Evolutionary conservation across 495 filamentous ascomycete genomes (phyloP), one percentile per base, ranked within the genome.

Genomic region (Xylaria longipes): DNA sequence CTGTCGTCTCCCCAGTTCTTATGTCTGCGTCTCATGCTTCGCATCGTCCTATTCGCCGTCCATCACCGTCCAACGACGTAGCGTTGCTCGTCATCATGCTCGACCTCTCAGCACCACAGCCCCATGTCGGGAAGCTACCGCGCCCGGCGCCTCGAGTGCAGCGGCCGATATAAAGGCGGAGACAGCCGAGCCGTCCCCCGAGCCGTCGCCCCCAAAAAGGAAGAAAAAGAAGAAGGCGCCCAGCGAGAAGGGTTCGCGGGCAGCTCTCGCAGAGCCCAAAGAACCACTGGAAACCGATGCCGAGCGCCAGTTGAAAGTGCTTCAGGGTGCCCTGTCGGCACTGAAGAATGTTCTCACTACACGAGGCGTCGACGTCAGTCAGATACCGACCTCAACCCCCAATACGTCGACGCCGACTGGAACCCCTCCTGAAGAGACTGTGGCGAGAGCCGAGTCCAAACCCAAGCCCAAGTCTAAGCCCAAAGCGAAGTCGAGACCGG

Each of bases 11-110:
- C 71, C 73, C 54, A 70, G 69, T 8, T 73, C 77, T 0, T 75
- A 75, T 52, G 69, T 79, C 69, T 79, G 77, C 73, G 66, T 73
- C 29, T 72, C 73, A 69, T 77, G 77, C 68, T 50, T 73, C 48
- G 61, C 58, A 31, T 71, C 62, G 20, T 64, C 72, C 8, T 62
- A 66, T 29, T 11, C 48, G 50, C 25, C 69, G 4, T 45, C 35
- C 3, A 9, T 35, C 45, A 11, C 58, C 50, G n/a, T 31, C 22
- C 62, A 27, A 17, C 62, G 69, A 66, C 50, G 25, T 20, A 29
- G 35, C 50, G 7, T 58, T 56, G 52, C 69, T 27, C 33, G 69
- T 37, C 62, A 60, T 20, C 50, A 65, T 65, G 69, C 33, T 27
- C 61, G 69, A 46, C 52, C 17, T 12, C 41, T 71, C 43, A 71